Base-by-base conservation (phyloP, 1,139 yeast genomes). In the Yamadazyma mexicana region DNA sequence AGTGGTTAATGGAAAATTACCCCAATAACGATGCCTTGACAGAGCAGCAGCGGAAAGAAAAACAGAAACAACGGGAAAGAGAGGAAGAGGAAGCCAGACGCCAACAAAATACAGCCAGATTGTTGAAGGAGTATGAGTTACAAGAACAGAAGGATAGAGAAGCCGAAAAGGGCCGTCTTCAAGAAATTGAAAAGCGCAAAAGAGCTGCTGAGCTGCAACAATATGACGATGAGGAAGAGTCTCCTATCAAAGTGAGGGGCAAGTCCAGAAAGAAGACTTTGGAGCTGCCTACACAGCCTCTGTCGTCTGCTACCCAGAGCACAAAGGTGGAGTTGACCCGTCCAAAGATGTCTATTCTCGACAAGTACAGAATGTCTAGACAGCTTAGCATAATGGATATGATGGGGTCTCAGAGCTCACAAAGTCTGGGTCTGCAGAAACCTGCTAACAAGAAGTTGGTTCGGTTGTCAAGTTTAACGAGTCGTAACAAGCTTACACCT, bases 301-400 rank as follows among this genome's bases (percentile, higher is more conserved):
- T 20, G 22, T 8, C 48, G 24, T 49, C 47, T 17, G 5, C 39
- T 43, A 49, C 40, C 42, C 50, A 39, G 33, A 52, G 56, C 2
- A 79, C 87, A 3, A 82, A 81, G 53, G 84, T 82, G n/a, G 71
- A 74, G 23, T 59, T 79, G 33, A 65, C 65, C 35, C 77, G 70
- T 49, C 80, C 79, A 17, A 75, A 70, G 40, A 64, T 68, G 32
- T 75, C 85, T 2, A 80, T 81, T 43, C 67, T 73, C 41, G 77
- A 76, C 44, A 76, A 75, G 52, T 77, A 76, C 49, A 65, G 66
- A 38, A 52, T 52, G 43, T 58, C 64, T 26, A 62, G 60, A 44
- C 47, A 54, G 22, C 66, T 59, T 40, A 54, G 47, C 40, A 53
- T 59, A 9, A 11, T 52, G 56, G 45, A 68, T 56, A 37, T 54